Conservation (phyloP, 2,329 filamentous ascomycete species). For the Elsinoe arachidis region DNA sequence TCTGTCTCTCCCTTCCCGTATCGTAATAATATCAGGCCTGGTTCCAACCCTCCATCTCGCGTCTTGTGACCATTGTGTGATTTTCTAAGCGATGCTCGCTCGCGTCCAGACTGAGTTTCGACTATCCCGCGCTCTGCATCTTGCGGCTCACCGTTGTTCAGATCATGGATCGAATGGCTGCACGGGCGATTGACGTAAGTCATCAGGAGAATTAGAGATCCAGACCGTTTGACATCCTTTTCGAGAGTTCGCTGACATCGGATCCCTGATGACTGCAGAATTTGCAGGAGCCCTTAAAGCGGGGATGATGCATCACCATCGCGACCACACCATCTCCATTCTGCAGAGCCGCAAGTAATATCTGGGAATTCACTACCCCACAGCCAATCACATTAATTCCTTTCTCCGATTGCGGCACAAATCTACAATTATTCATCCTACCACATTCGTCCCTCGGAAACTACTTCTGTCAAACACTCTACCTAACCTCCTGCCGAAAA, state of each 20-base stretch:
- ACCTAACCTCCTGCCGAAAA: not conserved
- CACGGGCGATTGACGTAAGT: not conserved
- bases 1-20: not conserved
- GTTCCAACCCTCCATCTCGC: not conserved
- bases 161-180: not conserved
- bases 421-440: not conserved
- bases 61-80: not conserved
- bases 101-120: not conserved
- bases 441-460: not conserved
- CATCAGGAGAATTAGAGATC: not conserved
- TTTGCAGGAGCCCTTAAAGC: not conserved
- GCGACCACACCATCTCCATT: not conserved
- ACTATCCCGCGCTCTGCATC: conserved; percentile 1
- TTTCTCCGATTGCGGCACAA: not conserved
- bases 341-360: not conserved
- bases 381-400: conserved; percentile 8
- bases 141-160: not conserved
- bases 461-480: not conserved
- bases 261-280: not conserved
- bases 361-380: not conserved
- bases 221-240: not conserved
- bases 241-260: not conserved
- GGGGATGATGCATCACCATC: not conserved
- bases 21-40: not conserved
- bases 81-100: not conserved